A percentile compares a stretch with the other conserved stretches of the same genome.
phyloP scores from a whole-genome alignment of 164 flowering plant species.

The Vitis rotundifolia region DNA sequence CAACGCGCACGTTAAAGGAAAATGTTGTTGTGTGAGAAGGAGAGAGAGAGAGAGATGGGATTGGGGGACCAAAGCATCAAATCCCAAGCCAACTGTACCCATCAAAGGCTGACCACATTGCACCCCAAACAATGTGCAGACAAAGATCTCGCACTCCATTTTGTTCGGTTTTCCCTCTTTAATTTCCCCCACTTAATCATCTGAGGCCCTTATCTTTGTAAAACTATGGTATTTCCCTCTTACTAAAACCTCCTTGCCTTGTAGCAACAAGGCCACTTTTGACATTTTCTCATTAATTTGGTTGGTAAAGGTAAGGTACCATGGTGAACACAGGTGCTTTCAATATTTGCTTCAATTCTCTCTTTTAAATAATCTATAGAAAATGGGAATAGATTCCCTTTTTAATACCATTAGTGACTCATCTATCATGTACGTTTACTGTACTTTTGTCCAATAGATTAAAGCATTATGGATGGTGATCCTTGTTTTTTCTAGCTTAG shows the following conservation, averaged over 20 bases:
- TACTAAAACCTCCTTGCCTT: neutral
- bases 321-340: neutral
- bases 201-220: neutral
- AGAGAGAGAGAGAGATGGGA: conserved; percentile 3
- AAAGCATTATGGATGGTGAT: neutral
- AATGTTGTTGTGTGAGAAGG: too few species aligned
- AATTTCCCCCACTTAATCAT: neutral
- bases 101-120: conserved; percentile 36
- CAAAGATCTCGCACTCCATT: conserved; percentile 33
- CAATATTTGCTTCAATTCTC: too few species aligned
- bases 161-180: neutral
- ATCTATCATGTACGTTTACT: conserved; percentile 8
- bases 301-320: neutral
- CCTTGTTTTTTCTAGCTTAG: neutral
- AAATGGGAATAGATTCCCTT: conserved; percentile 9
- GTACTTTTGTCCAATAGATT: conserved; percentile 5
- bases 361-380: neutral
- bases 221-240: neutral
- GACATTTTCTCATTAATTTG: neutral
- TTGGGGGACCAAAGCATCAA: conserved; percentile 37
- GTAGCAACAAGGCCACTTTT: neutral
- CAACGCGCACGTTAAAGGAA: conserved; percentile 26
- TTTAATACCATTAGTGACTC: conserved; percentile 11
- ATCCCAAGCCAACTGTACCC: conserved; percentile 31
- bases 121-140: conserved; percentile 32